A percentile compares a stretch with the other conserved stretches of the same genome.
Evolutionary conservation across 2,329 filamentous ascomycete species (phyloP).

Genomic region (Lasiodiplodia theobromae): DNA sequence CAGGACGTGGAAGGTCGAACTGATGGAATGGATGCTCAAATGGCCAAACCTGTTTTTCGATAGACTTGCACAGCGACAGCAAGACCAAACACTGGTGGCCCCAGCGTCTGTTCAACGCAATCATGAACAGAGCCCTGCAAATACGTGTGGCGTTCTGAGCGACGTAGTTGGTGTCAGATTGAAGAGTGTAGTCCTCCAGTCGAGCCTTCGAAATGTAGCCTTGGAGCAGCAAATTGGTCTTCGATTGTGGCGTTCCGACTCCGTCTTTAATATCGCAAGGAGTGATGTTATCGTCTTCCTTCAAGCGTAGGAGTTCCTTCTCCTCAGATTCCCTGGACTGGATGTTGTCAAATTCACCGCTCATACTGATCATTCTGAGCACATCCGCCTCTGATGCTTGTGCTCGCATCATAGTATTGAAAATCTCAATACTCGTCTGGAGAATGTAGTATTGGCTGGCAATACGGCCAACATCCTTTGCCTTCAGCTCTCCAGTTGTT

Average conservation of each 20-base stretch:
- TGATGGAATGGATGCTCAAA: conserved; percentile 95
- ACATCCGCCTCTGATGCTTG: conserved; percentile 89
- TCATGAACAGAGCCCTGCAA: conserved; percentile 94
- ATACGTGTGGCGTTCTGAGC: conserved; percentile 96
- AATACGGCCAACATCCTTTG: conserved; percentile 95
- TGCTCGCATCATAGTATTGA: conserved; percentile 93
- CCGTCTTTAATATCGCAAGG: conserved; percentile 80
- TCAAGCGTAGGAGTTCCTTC: conserved; percentile 80
- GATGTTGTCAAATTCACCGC: conserved; percentile 96
- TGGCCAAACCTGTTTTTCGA: conserved; percentile 94
- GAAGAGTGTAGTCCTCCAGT: conserved; percentile 90
- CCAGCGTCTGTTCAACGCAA: conserved; percentile 93
- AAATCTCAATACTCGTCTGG: conserved; percentile 92
- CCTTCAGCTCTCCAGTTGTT: conserved; percentile 85
- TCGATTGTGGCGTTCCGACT: conserved; percentile 75
- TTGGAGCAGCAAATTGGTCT: conserved; percentile 95
- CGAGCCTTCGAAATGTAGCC: conserved; percentile 89
- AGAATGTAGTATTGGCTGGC: conserved; percentile 97
- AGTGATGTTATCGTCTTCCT: conserved; percentile 65
- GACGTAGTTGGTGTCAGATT: conserved; percentile 92
- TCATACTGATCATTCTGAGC: conserved; percentile 95
- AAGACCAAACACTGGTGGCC: conserved; percentile 93
- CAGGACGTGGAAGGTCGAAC: conserved; percentile 85
- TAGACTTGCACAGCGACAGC: conserved; percentile 91
- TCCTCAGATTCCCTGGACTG: conserved; percentile 90